These are phyloP conservation scores for Pichia ethanolica DNA, from an alignment of 805 yeast genomes.

Conservation along the genomic window DNA sequence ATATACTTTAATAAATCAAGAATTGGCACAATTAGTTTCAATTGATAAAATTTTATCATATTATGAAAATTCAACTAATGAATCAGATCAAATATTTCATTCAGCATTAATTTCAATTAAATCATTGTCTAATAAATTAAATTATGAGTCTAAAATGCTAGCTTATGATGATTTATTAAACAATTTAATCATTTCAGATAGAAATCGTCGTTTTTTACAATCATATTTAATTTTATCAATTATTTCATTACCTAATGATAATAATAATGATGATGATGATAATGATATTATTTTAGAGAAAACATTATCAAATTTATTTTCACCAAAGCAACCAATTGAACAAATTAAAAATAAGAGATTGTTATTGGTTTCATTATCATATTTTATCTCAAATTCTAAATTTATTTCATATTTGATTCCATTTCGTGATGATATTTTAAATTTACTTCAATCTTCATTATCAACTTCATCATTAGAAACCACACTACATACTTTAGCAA, in stretches of 20 bases:
- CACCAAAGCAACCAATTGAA: conserved; percentile 9
- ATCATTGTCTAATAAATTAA: conserved; percentile 32
- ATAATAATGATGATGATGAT: conserved; percentile 22
- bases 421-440: conserved; percentile 61
- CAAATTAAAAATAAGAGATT: conserved; percentile 8
- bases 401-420: conserved; percentile 24
- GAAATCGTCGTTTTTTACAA: conserved; percentile 50
- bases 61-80: conserved; percentile 26
- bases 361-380: conserved; percentile 9
- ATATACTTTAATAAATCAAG: conserved; percentile 80
- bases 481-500: conserved; percentile 57
- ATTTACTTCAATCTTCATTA: conserved; percentile 60
- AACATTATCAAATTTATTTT: conserved; percentile 37
- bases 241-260: conserved; percentile 18
- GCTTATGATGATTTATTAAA: conserved; percentile 40
- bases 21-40: conserved; percentile 30
- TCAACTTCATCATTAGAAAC: conserved; percentile 63
- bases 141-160: conserved; percentile 7
- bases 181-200: conserved; percentile 30
- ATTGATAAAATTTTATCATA: conserved; percentile 21
- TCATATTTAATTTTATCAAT: conserved; percentile 54
- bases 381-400: conserved; percentile 6
- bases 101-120: conserved; percentile 39
- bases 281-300: conserved; percentile 44
- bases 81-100: conserved; percentile 30